These are phyloP conservation scores for Mallotus repandus DNA, from an alignment of 441 rosid species.

Conservation along the genomic window DNA sequence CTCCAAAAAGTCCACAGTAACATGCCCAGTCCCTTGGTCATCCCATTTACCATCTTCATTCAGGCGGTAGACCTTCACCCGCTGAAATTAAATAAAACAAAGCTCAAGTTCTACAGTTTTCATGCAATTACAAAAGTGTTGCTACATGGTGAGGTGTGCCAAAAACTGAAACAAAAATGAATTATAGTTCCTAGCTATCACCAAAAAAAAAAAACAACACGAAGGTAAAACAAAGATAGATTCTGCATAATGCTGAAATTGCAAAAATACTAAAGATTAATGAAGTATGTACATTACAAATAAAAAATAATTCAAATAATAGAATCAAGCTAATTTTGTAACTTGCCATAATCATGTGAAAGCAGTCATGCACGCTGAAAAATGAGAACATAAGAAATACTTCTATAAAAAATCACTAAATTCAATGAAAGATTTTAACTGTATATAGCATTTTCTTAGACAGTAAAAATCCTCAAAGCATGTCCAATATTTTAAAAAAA, in stretches of 20 bases:
- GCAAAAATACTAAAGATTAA: neutral
- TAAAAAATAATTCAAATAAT: neutral
- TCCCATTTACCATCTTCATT: conserved; percentile 98
- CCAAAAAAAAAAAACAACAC: neutral
- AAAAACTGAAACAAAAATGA: neutral
- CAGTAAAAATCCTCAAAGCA: neutral
- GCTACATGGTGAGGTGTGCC: neutral
- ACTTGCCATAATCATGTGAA: neutral
- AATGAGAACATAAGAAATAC: no score
- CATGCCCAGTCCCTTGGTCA: conserved; percentile 99
- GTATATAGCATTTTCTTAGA: no score
- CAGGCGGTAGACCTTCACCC: conserved; percentile 93
- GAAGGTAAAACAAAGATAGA: neutral
- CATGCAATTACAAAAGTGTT: conserved; percentile 4
- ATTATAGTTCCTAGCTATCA: neutral
- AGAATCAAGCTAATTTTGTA: neutral
- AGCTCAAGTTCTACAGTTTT: neutral
- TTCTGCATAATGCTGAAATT: neutral
- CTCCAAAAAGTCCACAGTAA: conserved; percentile 87
- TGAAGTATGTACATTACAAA: neutral
- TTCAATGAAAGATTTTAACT: no score
- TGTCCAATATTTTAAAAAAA: neutral
- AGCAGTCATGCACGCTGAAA: neutral
- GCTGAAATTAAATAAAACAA: conserved; percentile 44
- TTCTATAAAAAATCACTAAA: no score